These are phyloP conservation scores for Verticillium albo-atrum DNA, from an alignment of 2,329 filamentous ascomycete species.

Conservation along the genomic window DNA sequence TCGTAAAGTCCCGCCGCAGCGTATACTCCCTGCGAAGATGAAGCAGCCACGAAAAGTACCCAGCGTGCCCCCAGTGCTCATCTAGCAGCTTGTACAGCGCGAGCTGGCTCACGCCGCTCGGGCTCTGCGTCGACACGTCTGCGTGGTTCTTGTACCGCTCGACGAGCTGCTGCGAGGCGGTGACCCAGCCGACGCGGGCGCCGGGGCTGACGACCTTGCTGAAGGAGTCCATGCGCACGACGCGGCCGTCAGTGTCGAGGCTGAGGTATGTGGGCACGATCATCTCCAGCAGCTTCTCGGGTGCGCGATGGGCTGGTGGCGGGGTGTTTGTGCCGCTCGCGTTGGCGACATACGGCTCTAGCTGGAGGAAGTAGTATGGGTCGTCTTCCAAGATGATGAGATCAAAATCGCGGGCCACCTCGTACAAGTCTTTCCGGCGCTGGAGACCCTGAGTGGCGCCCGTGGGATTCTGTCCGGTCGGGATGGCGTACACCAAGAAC, in stretches of 20 bases:
- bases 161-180: conserved; percentile 76
- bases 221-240: conserved; percentile 87
- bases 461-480: conserved; percentile 84
- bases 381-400: conserved; percentile 86
- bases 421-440: conserved; percentile 68
- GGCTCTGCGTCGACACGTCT: conserved; percentile 79
- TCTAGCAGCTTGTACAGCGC: conserved; percentile 85
- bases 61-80: conserved; percentile 87
- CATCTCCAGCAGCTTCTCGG: conserved; percentile 68
- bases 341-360: conserved; percentile 65
- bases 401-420: conserved; percentile 76
- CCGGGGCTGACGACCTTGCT: conserved; percentile 87
- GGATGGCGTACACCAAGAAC: conserved; percentile 53
- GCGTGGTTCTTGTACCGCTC: conserved; percentile 77
- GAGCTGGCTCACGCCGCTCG: conserved; percentile 77
- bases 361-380: conserved; percentile 90
- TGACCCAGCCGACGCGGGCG: conserved; percentile 80
- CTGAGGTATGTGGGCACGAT: conserved; percentile 72
- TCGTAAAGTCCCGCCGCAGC: conserved; percentile 68
- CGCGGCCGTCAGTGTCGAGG: conserved; percentile 80
- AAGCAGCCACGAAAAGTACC: conserved; percentile 86
- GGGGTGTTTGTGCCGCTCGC: conserved; percentile 42
- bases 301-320: too few species aligned
- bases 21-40: conserved; percentile 78
- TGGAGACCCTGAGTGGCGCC: conserved; percentile 70